Conservation (phyloP, 768 basidiomycete species). For the Tubosaeta sp. region DNA sequence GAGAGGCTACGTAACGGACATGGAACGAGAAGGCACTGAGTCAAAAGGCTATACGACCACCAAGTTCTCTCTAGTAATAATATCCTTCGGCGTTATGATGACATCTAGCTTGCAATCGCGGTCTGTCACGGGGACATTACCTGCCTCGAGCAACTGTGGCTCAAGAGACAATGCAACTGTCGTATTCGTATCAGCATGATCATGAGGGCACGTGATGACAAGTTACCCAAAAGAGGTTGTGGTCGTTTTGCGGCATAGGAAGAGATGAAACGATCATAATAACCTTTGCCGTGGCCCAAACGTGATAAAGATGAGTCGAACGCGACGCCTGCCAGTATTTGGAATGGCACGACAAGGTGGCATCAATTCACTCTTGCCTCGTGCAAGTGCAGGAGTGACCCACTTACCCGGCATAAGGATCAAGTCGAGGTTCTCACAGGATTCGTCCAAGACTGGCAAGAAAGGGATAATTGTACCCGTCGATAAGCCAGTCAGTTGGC, state of each 20-base stretch:
- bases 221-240: slow-evolving; percentile 57
- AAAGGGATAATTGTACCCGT: background rate
- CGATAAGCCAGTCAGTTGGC: background rate
- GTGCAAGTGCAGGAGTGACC: slow-evolving; percentile 6
- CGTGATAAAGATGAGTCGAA: slow-evolving; percentile 68
- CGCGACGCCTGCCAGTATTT: slow-evolving; percentile 51
- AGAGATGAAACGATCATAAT: slow-evolving; percentile 72
- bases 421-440: slow-evolving; percentile 49
- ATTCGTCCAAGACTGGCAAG: slow-evolving; percentile 28
- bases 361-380: slow-evolving; percentile 6
- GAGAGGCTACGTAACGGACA: slow-evolving; percentile 22
- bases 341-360: slow-evolving; percentile 4
- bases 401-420: slow-evolving; percentile 63
- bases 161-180: slow-evolving; percentile 62
- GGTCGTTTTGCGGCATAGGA: slow-evolving; percentile 44
- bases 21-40: slow-evolving; percentile 17
- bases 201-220: slow-evolving; percentile 8
- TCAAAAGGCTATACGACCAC: slow-evolving; percentile 17
- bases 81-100: slow-evolving; percentile 47
- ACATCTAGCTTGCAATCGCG: slow-evolving; percentile 64
- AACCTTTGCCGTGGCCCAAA: slow-evolving; percentile 80
- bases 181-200: slow-evolving; percentile 12
- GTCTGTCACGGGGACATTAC: slow-evolving; percentile 48
- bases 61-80: slow-evolving; percentile 25
- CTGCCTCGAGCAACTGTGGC: slow-evolving; percentile 56